Conservation (phyloP, 148 eudicot species). For the Chenopodium quinoa region DNA sequence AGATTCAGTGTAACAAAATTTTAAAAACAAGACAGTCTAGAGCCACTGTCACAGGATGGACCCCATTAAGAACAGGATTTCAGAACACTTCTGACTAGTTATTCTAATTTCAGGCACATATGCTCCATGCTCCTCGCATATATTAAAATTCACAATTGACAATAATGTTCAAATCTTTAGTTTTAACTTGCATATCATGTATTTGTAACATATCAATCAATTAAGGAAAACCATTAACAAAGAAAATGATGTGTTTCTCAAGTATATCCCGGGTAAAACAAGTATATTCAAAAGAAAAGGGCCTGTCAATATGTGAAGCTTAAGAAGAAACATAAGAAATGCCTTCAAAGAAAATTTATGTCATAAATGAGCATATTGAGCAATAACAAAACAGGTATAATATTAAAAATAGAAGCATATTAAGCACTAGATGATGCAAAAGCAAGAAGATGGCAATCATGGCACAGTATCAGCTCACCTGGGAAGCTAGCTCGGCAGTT, state of each 20-base stretch:
- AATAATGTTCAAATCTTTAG: neutral
- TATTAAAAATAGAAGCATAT: neutral
- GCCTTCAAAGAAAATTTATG: neutral
- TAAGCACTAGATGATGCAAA: neutral
- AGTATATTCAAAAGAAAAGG: neutral
- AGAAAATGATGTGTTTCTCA: neutral
- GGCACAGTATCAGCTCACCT: conserved; percentile 41
- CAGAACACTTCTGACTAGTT: neutral
- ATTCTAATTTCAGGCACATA: conserved; percentile 3
- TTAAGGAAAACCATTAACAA: neutral
- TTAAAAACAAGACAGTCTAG: neutral
- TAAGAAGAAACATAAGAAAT: neutral
- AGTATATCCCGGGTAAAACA: neutral
- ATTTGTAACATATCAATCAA: neutral
- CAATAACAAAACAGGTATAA: neutral
- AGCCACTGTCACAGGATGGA: neutral
- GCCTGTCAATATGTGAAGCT: neutral
- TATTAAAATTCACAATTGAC: neutral
- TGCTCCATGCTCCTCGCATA: neutral
- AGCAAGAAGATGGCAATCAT: neutral
- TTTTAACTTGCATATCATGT: neutral
- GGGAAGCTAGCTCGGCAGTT: conserved; percentile 96
- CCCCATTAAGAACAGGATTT: neutral
- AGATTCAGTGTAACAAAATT: conserved; percentile 1
- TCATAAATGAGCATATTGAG: neutral